Percentiles rank a stretch among this genome's conserved stretches.
Evolutionary conservation across 768 basidiomycete species (phyloP).

Genomic region (Inosperma sp.): DNA sequence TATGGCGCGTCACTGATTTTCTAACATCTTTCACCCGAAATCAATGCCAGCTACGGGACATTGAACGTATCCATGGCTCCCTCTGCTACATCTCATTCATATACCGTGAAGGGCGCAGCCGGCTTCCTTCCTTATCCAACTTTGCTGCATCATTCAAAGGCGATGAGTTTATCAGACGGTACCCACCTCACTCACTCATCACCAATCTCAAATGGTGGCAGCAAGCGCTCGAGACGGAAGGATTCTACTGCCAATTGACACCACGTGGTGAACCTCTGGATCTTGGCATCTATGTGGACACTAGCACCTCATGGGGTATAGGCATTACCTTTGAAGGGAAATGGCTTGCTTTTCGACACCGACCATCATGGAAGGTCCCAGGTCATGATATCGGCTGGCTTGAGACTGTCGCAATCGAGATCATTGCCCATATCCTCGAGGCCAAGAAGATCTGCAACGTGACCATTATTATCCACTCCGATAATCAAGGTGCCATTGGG

Average conservation of each 20-base stretch:
- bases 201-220: slow-evolving; percentile 31
- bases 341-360: slow-evolving; percentile 11
- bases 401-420: slow-evolving; percentile 22
- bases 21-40: slow-evolving; percentile 10
- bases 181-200: slow-evolving; percentile 20
- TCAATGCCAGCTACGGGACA: slow-evolving; percentile 17
- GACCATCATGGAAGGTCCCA: slow-evolving; percentile 12
- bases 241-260: slow-evolving; percentile 11
- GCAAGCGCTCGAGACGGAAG: not conserved
- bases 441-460: slow-evolving; percentile 8
- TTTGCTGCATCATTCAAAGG: slow-evolving; percentile 22
- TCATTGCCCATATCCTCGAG: slow-evolving; percentile 20
- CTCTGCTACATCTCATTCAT: slow-evolving; percentile 32
- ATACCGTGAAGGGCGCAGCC: slow-evolving; percentile 18
- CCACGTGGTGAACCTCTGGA: slow-evolving; percentile 14
- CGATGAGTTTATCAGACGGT: slow-evolving; percentile 9
- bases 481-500: slow-evolving; percentile 35
- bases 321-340: slow-evolving; percentile 7
- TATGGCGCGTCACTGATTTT: slow-evolving; percentile 17
- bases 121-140: slow-evolving; percentile 22
- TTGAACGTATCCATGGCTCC: slow-evolving; percentile 27
- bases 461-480: slow-evolving; percentile 25
- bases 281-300: slow-evolving; percentile 26
- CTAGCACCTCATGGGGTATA: slow-evolving; percentile 26
- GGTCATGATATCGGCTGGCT: slow-evolving; percentile 27